Base-by-base conservation (phyloP, 2,329 filamentous ascomycete genomes). In the Fusarium odoratissimum region DNA sequence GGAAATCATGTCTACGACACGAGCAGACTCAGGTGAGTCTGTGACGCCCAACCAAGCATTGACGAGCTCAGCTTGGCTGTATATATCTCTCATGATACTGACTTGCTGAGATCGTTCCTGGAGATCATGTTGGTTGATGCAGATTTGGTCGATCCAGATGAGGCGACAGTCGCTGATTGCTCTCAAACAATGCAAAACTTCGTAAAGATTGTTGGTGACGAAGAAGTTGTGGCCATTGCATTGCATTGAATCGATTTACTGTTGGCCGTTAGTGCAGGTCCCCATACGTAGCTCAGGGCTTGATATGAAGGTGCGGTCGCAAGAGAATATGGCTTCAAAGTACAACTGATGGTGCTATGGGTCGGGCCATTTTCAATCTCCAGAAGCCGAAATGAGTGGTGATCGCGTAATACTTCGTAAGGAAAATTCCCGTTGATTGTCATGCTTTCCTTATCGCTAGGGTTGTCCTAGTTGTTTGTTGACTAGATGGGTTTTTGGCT, bases 111-210 rank as follows among this genome's bases (percentile, higher is more conserved):
- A n/a, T 12, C 28, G 25, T 31, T 48, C 28, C 21, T n/a, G 30
- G 3, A 48, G 21, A 48, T 48, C 30, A 48, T 48, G 31, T n/a
- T 48, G 45, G 9, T 48, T 48, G 21, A 48, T 48, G 21, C 28
- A 48, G 13, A 48, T 21, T 13, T 48, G 28, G 6, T 31, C 45
- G 1, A 48, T 23, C 21, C 45, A 48, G 8, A 48, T 23, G 4
- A 11, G n/a, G 6, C 5, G 0, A 4, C 28, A 48, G 12, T 48
- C 45, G 5, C 14, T 1, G 1, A n/a, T n/a, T n/a, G 14, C 13
- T 7, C 8, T 16, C 6, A 31, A 31, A 8, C 28, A 28, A 21
- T n/a, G 19, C 45, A 48, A n/a, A 48, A 19, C 45, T n/a, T 13
- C 45, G 19, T 48, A 31, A 5, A 48, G 28, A n/a, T 31, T 48